Conservation (phyloP, 768 basidiomycete genomes). For the Mycena belliarum region DNA sequence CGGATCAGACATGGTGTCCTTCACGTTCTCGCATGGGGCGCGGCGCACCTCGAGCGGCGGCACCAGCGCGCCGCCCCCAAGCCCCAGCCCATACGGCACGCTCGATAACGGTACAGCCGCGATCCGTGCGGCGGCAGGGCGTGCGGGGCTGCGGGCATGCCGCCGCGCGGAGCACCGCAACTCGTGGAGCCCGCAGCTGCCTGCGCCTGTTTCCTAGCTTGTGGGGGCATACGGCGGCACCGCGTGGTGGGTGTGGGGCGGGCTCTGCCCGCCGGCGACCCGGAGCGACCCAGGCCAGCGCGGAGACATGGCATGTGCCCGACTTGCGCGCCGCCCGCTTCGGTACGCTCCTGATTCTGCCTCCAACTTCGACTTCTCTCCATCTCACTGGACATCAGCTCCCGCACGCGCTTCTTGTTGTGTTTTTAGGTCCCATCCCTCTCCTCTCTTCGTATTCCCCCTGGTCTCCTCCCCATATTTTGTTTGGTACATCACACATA, state of each 20-base stretch:
- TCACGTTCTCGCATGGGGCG: constrained; percentile 4
- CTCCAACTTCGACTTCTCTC: neutral
- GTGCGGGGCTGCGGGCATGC: constrained; percentile 28
- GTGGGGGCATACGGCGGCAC: neutral
- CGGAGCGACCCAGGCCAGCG: neutral
- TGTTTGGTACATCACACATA: neutral
- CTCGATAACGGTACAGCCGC: constrained; percentile 35
- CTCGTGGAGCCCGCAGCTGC: constrained; percentile 21
- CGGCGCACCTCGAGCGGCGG: constrained; percentile 19
- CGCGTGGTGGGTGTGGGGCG: too few relatives aligned
- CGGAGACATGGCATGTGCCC: neutral
- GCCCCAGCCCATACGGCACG: constrained; percentile 5
- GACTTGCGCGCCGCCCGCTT: neutral
- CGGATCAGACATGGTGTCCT: constrained; percentile 9
- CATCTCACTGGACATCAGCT: neutral
- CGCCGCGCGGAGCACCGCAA: constrained; percentile 15
- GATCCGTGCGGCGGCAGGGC: constrained; percentile 54
- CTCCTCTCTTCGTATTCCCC: neutral
- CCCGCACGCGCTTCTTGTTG: neutral
- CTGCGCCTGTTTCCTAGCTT: constrained; percentile 3
- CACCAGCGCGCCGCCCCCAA: constrained; percentile 21
- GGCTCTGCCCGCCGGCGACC: too few relatives aligned
- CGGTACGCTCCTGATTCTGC: neutral
- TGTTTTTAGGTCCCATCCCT: neutral
- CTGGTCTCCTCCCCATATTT: neutral